Percentiles rank a stretch among this genome's conserved stretches.
phyloP scores from a whole-genome alignment of 805 yeast species.

The Cyberlindnera mrakii region DNA sequence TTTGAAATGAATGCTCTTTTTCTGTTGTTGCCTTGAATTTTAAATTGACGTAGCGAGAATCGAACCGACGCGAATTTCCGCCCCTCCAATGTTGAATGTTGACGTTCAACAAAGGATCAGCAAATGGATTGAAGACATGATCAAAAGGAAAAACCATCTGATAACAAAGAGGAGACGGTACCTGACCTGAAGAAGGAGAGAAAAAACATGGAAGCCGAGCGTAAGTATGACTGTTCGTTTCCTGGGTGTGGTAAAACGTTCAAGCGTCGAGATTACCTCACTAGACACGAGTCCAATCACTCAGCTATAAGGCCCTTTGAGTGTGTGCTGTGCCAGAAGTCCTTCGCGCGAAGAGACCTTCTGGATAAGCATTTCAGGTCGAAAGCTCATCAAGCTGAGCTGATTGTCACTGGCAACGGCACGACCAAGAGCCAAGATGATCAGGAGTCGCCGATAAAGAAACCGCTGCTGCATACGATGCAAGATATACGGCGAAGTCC shows the following conservation, averaged over 20 bases:
- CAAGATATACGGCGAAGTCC: no score
- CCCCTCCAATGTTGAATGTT: no score
- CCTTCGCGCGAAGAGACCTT: slow-evolving; percentile 28
- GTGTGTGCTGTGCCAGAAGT: slow-evolving; percentile 22
- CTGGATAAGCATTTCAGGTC: slow-evolving; percentile 23
- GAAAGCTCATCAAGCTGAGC: background rate
- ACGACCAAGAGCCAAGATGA: background rate
- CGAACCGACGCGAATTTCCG: no score
- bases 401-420: background rate
- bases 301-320: slow-evolving; percentile 22
- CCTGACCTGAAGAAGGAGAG: background rate
- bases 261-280: slow-evolving; percentile 30
- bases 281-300: slow-evolving; percentile 29
- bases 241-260: slow-evolving; percentile 23
- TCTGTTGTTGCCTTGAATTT: no score
- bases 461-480: no score
- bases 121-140: no score
- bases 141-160: no score
- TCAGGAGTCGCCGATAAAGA: no score
- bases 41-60: no score
- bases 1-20: no score
- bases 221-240: slow-evolving; percentile 7
- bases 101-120: no score
- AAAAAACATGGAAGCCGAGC: background rate
- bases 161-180: no score